Percentiles rank a stretch among this genome's conserved stretches.
Conservation (phyloP, 1,284 basidiomycete genomes). For the Moniliella sp. region DNA sequence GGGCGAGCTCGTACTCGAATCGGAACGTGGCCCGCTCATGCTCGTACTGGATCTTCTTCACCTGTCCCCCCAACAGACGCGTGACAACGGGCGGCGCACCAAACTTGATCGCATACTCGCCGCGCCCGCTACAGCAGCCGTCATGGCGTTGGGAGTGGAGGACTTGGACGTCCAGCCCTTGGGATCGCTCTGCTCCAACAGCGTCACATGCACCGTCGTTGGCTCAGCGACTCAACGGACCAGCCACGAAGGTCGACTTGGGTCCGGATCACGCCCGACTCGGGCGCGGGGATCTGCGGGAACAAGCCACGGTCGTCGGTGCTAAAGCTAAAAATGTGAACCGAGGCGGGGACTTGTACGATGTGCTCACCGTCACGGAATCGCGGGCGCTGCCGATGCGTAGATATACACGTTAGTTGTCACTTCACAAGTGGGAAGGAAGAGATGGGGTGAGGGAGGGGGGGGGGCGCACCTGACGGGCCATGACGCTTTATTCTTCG, state of each 20-base stretch:
- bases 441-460: constrained; percentile 5
- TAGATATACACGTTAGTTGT: constrained; percentile 15
- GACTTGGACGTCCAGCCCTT: constrained; percentile 92
- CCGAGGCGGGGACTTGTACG: constrained; percentile 75
- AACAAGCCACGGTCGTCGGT: constrained; percentile 70
- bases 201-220: constrained; percentile 73
- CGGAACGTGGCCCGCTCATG: constrained; percentile 62
- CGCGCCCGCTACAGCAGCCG: constrained; percentile 54
- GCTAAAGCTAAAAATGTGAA: constrained; percentile 88
- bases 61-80: constrained; percentile 55
- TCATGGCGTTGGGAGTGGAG: constrained; percentile 69
- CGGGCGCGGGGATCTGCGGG: constrained; percentile 48
- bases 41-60: constrained; percentile 57
- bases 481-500: constrained; percentile 69
- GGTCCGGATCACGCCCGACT: constrained; percentile 59
- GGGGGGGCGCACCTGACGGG: constrained; percentile 46
- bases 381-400: constrained; percentile 47
- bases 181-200: constrained; percentile 88
- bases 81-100: constrained; percentile 79
- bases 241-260: constrained; percentile 89
- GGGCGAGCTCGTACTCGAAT: constrained; percentile 56
- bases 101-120: constrained; percentile 74
- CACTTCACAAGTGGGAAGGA: constrained; percentile 13
- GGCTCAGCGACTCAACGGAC: constrained; percentile 90
- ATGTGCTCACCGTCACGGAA: constrained; percentile 69